Conservation (phyloP, 306 rosid species). For the Hylodesmum podocarpum region DNA sequence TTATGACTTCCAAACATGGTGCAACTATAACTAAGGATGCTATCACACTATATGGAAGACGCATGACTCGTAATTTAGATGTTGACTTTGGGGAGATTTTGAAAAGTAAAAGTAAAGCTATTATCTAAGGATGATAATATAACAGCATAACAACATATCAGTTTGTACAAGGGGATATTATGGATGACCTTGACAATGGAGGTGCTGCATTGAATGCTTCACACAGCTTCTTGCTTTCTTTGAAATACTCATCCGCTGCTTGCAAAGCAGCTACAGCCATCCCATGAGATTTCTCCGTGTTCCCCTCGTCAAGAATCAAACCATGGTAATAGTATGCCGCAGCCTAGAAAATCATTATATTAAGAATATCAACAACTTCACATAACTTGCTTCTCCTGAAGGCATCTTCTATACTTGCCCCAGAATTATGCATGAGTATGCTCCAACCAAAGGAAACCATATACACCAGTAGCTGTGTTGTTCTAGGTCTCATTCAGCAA, state of each 20-base stretch:
- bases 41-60: background rate
- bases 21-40: background rate
- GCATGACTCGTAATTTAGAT: background rate
- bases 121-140: constrained; percentile 1
- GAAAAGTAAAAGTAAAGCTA: background rate
- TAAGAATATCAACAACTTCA: constrained; percentile 20
- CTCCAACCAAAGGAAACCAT: constrained; percentile 15
- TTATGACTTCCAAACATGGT: background rate
- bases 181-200: constrained; percentile 78
- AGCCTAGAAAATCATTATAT: constrained; percentile 58
- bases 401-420: background rate
- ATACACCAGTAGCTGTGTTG: background rate
- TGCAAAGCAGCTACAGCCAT: constrained; percentile 99
- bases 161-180: constrained; percentile 6
- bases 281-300: constrained; percentile 93
- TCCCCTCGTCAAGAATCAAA: constrained; percentile 96
- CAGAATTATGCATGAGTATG: background rate
- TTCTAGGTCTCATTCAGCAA: constrained; percentile 2
- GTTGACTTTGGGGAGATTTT: background rate
- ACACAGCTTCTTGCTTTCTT: constrained; percentile 88
- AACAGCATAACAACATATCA: background rate
- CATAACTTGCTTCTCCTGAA: constrained; percentile 7
- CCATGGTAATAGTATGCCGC: constrained; percentile 98
- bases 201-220: constrained; percentile 74
- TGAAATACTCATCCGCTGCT: constrained; percentile 94